Base-by-base conservation (phyloP, 306 rosid species). In the Aeschynomene evenia region DNA sequence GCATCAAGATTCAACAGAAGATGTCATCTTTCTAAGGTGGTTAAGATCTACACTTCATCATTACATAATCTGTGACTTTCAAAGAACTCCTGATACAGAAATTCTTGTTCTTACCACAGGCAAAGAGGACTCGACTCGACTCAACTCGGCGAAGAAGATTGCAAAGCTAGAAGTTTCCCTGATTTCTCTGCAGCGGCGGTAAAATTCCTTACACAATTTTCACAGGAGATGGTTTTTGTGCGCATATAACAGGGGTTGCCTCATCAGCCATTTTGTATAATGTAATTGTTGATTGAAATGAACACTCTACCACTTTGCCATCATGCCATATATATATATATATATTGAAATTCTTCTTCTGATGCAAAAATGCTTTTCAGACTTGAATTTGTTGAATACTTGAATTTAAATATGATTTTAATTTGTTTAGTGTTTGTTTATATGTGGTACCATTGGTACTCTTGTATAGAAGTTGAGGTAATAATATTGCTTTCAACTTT, bases 11-110 rank as follows among this genome's bases (percentile, higher is more conserved):
- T 31, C 55, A 62, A 68, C 61, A 57, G 63, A 65, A 72, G 66
- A 56, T 46, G 73, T 55, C 85, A 72, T 76, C 79, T 60, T 42
- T 57, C 69, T 45, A 53, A 67, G 79, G 76, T 63, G 74, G 45
- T 72, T 78, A 34, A 24, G 45, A 50, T 16, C n/a, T 55, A 58
- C 71, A 13, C 50, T 59, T 71, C 58, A 34, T 37, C 54, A 74
- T 54, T 36, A 46, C 65, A 1, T 66, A 64, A 45, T 40, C 56
- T 60, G 23, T 24, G 63, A 62, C 68, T 68, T 24, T 22, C 48
- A 26, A 14, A 76, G 59, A 52, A 29, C 71, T 66, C 68, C 66
- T 71, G 78, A 60, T 66, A 52, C 37, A 52, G 51, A 72, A 51
- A 43, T 60, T 72, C 49, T 62, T 62, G 48, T 53, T 55, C 15